phyloP scores from a whole-genome alignment of 352 stramenopile genomes.

The Globisporangium barbulae region DNA sequence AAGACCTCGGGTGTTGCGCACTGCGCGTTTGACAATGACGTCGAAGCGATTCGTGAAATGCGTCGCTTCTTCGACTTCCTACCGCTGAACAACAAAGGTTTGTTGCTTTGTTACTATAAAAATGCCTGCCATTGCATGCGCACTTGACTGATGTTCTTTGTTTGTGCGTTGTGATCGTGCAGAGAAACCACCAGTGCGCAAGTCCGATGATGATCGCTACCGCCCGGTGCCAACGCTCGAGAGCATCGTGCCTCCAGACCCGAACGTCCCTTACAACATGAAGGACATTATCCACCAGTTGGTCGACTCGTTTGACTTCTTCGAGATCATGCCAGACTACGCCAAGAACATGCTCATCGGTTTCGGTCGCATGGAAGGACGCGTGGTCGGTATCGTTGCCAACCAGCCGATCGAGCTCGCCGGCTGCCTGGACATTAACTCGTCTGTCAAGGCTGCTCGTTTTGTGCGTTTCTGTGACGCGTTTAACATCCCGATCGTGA shows the following conservation, averaged over 20 bases:
- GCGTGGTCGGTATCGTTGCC: slow-evolving; percentile 95
- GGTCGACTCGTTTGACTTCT: slow-evolving; percentile 95
- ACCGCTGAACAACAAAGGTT: slow-evolving; percentile 89
- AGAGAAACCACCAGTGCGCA: slow-evolving; percentile 72
- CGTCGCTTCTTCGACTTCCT: slow-evolving; percentile 96
- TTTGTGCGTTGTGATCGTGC: neutral
- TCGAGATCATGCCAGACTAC: slow-evolving; percentile 97
- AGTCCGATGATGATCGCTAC: slow-evolving; percentile 87
- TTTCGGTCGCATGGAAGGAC: slow-evolving; percentile 96
- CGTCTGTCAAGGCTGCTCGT: slow-evolving; percentile 94
- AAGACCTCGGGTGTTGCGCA: slow-evolving; percentile 95
- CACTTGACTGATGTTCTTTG: neutral
- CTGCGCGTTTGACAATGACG: slow-evolving; percentile 95
- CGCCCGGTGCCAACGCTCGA: slow-evolving; percentile 86
- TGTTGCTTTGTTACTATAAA: neutral
- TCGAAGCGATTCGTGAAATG: slow-evolving; percentile 92
- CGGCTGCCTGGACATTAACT: slow-evolving; percentile 97
- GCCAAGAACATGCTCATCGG: slow-evolving; percentile 98
- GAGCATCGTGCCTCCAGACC: slow-evolving; percentile 95
- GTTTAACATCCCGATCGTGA: slow-evolving; percentile 98
- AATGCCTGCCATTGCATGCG: neutral
- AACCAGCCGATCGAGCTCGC: slow-evolving; percentile 97
- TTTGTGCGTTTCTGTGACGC: slow-evolving; percentile 98
- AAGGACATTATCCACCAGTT: slow-evolving; percentile 94
- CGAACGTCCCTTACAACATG: slow-evolving; percentile 99